A percentile compares a stretch with the other conserved stretches of the same genome.
These are phyloP conservation scores for Alternaria angustiovoidea DNA, from an alignment of 2,329 filamentous ascomycete species.

Conservation along the genomic window DNA sequence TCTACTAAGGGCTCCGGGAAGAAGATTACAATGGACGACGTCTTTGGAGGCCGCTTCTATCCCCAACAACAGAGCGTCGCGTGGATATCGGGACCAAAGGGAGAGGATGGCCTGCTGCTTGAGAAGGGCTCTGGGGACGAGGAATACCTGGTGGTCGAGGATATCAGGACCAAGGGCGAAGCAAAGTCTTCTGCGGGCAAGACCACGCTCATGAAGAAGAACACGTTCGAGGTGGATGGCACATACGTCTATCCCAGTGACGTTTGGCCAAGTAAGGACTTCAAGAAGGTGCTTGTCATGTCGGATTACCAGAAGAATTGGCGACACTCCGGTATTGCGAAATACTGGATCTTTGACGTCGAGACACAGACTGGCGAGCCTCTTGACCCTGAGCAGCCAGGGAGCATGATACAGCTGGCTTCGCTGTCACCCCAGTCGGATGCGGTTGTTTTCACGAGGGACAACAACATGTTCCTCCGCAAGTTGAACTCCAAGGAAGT, in stretches of 20 bases:
- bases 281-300: constrained; percentile 85
- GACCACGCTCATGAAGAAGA: constrained; percentile 77
- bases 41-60: constrained; percentile 71
- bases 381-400: constrained; percentile 72
- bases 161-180: constrained; percentile 69
- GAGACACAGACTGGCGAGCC: constrained; percentile 78
- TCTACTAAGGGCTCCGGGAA: constrained; percentile 70
- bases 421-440: constrained; percentile 89
- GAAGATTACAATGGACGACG: constrained; percentile 75
- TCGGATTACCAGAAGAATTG: constrained; percentile 79
- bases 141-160: constrained; percentile 85
- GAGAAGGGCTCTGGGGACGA: constrained; percentile 69
- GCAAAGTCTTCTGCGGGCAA: constrained; percentile 58
- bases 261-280: constrained; percentile 79
- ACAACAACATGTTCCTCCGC: constrained; percentile 90
- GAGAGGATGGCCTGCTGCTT: constrained; percentile 84
- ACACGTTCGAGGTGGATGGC: constrained; percentile 67
- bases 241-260: constrained; percentile 64
- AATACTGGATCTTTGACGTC: constrained; percentile 94
- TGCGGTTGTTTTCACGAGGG: constrained; percentile 84
- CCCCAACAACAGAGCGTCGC: constrained; percentile 71
- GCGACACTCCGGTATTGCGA: constrained; percentile 86
- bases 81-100: constrained; percentile 78
- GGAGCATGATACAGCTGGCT: constrained; percentile 79
- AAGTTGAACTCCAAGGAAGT: constrained; percentile 68